Evolutionary conservation across 2,329 filamentous ascomycete genomes (phyloP), one percentile per base, ranked within the genome.

Genomic region (Diplodia seriata): DNA sequence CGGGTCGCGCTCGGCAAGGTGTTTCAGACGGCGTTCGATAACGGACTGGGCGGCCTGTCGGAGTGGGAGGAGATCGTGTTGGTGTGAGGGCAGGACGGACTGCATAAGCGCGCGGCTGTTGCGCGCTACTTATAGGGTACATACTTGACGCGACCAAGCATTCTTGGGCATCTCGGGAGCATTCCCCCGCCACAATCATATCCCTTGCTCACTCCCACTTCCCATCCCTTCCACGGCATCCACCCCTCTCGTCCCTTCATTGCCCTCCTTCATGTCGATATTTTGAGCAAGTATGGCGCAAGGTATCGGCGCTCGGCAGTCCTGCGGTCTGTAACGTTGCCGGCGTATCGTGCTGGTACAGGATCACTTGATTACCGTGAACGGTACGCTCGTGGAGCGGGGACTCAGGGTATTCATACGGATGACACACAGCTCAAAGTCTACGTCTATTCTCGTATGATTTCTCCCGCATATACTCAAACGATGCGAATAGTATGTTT

Each of bases 1-100:
- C 71, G 77, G 3, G 71, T 76, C 2, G 78, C 70, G 1, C 64
- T 79, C 3, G 78, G 76, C 4, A 79, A 79, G 69, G 74, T 77
- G 0, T 79, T 78, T 38, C 72, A 74, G 69, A 72, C 69, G 11
- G 73, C 75, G 1, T 78, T 79, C 67, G 40, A 51, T 18, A 56
- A 59, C 26, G 66, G 43, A 11, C 31, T 40, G 4, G 26, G 40
- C 1, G 68, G 64, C 26, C 47, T 61, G 9, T 55, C 68, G 5
- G 71, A 62, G 57, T 76, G 72, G 72, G 73, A 69, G 56, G 74
- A 76, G 71, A 73, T 77, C 53, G 70, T 74, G 62, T 70, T 49
- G 50, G 55, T 26, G 7, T 67, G 31, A 7, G 31, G 31, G 31
- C 6, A 7, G 31, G 31, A 9, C 6, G 31, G 31, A 9, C 6